Base-by-base conservation (phyloP, 768 basidiomycete species). In the Naganishia vishniacii region DNA sequence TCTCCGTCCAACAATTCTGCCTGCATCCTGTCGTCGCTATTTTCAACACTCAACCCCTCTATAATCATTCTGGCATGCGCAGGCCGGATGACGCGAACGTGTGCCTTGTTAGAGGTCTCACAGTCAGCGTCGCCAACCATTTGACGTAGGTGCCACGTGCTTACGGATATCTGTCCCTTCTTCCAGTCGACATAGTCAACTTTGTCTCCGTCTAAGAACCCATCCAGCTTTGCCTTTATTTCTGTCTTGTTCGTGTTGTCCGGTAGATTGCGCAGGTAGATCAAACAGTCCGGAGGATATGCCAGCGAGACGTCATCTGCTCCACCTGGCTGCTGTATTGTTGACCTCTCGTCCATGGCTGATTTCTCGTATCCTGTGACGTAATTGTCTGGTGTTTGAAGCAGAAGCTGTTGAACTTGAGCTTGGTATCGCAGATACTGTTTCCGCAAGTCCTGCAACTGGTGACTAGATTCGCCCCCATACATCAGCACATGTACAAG, bases 111-210 rank as follows among this genome's bases (percentile, higher is more conserved):
- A 25, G 20, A 18, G 31, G 13, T 11, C 34, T 44, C 37, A 8
- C 37, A 6, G 42, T 44, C 42, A 44, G 42, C n/a, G n/a, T 44
- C n/a, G 6, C 42, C 34, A 37, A 37, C 7, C 42, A 15, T 44
- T 18, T 5, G 7, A 8, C 42, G n/a, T 11, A 12, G n/a, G 7
- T 6, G 18, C 48, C 31, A 25, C 9, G n/a, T 9, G 20, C 60
- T 23, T 48, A 61, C 60, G 8, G 60, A 45, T n/a, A 47, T 40
- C 16, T 47, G 60, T 13, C 60, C 60, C 40, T 61, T 61, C 18
- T 61, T 48, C 60, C 60, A 61, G 25, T 61, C 60, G 4, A 61
- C 60, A 48, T 61, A 61, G 26, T 61, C 60, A 16, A 61, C 60
- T 20, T 28, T 61, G 6, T 48, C 60, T n/a, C 60, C 60, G 5